A percentile compares a stretch with the other conserved stretches of the same genome.
Evolutionary conservation across 2,329 filamentous ascomycete genomes (phyloP).

Genomic region (Fusarium udum): DNA sequence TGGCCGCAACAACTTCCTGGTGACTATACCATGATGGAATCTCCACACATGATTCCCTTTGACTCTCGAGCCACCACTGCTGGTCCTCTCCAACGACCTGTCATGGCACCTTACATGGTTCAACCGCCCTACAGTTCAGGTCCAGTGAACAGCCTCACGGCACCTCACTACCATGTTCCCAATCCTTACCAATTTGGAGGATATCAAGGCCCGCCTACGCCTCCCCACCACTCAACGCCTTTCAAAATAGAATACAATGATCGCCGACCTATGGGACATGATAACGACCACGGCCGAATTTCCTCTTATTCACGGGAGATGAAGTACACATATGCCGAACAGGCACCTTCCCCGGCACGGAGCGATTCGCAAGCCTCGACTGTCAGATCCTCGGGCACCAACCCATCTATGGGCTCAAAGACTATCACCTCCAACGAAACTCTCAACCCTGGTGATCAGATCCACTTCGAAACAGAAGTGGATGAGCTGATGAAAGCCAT

Average conservation of each 20-base stretch:
- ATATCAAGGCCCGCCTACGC: slow-evolving; percentile 52
- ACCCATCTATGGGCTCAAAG: slow-evolving; percentile 50
- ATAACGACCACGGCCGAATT: slow-evolving; percentile 37
- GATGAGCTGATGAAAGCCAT: slow-evolving; percentile 91
- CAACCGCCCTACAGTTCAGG: slow-evolving; percentile 55
- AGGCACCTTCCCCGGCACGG: slow-evolving; percentile 48
- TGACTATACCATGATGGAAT: slow-evolving; percentile 61
- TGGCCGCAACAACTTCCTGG: slow-evolving; percentile 61
- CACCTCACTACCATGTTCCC: slow-evolving; percentile 55
- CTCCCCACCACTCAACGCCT: slow-evolving; percentile 46
- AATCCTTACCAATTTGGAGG: slow-evolving; percentile 56
- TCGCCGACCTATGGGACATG: slow-evolving; percentile 39
- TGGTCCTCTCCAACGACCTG: slow-evolving; percentile 54
- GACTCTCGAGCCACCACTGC: slow-evolving; percentile 54
- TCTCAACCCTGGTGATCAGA: slow-evolving; percentile 58
- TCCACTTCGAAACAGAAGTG: slow-evolving; percentile 81
- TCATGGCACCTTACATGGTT: slow-evolving; percentile 59
- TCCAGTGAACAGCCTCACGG: slow-evolving; percentile 54
- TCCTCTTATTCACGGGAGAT: slow-evolving; percentile 41
- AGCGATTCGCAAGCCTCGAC: slow-evolving; percentile 48
- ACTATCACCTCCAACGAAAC: slow-evolving; percentile 58
- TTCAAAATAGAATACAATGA: slow-evolving; percentile 49
- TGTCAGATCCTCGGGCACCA: slow-evolving; percentile 35
- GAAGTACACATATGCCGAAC: slow-evolving; percentile 46
- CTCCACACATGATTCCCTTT: slow-evolving; percentile 59